A percentile compares a stretch with the other conserved stretches of the same genome.
These are phyloP conservation scores for Amoebophrya sp. DNA, from an alignment of 169 alveolate genomes.

Conservation along the genomic window DNA sequence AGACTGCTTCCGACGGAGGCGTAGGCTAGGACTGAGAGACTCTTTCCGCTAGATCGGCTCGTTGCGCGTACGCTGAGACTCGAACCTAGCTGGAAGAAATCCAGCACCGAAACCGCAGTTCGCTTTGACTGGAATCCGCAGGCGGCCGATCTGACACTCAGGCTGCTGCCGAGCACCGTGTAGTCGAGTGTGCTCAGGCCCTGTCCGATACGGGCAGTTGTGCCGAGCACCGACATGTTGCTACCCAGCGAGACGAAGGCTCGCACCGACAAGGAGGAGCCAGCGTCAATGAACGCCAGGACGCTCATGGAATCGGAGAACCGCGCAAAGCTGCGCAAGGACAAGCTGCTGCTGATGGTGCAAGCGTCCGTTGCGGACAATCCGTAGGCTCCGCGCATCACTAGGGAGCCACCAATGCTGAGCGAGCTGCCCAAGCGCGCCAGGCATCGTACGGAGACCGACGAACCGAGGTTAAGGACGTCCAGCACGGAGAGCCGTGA, in stretches of 20 bases:
- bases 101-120: background rate
- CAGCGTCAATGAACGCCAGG: background rate
- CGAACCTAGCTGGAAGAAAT: background rate
- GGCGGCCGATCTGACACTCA: background rate
- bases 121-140: background rate
- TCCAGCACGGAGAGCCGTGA: too few relatives aligned
- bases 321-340: background rate
- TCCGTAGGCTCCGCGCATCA: too few relatives aligned
- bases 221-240: background rate
- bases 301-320: background rate
- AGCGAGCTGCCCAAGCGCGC: too few relatives aligned
- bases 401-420: too few relatives aligned
- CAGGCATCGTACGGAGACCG: too few relatives aligned
- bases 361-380: background rate
- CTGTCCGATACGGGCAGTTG: too few relatives aligned
- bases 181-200: too few relatives aligned
- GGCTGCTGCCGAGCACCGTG: background rate
- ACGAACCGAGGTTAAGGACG: too few relatives aligned
- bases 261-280: constrained; percentile 8
- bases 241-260: background rate
- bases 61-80: background rate
- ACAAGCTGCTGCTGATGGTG: background rate
- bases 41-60: too few relatives aligned
- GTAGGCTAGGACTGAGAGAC: too few relatives aligned
- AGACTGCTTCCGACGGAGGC: background rate